Conservation (phyloP, 345 rosid species). For the Hibiscus mutabilis region DNA sequence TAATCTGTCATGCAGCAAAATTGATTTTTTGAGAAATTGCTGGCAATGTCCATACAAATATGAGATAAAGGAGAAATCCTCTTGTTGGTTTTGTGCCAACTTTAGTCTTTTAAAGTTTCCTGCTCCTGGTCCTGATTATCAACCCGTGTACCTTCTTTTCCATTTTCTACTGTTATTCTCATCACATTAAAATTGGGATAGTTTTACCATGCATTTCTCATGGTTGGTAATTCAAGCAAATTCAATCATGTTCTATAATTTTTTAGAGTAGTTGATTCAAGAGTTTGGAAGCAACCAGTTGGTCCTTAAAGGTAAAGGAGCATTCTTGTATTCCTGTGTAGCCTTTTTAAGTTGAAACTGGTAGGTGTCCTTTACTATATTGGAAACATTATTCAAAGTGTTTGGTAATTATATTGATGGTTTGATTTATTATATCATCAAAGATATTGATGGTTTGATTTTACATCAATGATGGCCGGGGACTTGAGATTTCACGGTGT, state of each 20-base stretch:
- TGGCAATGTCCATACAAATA: neutral
- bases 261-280: neutral
- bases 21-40: neutral
- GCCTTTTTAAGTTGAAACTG: neutral
- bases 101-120: neutral
- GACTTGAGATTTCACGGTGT: neutral
- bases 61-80: neutral
- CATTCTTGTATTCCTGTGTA: neutral
- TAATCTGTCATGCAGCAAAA: neutral
- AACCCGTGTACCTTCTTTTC: neutral
- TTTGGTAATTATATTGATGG: no score
- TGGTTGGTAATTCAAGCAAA: neutral
- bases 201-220: neutral
- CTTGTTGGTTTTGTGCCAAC: neutral
- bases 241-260: neutral
- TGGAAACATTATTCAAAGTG: neutral
- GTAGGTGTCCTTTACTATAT: neutral
- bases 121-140: neutral
- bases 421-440: no score
- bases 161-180: neutral
- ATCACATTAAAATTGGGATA: neutral
- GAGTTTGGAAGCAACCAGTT: neutral
- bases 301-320: neutral
- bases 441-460: neutral
- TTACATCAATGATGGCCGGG: neutral